Evolutionary conservation across 768 basidiomycete species (phyloP).

Genomic region (Rhodotorula toruloides): DNA sequence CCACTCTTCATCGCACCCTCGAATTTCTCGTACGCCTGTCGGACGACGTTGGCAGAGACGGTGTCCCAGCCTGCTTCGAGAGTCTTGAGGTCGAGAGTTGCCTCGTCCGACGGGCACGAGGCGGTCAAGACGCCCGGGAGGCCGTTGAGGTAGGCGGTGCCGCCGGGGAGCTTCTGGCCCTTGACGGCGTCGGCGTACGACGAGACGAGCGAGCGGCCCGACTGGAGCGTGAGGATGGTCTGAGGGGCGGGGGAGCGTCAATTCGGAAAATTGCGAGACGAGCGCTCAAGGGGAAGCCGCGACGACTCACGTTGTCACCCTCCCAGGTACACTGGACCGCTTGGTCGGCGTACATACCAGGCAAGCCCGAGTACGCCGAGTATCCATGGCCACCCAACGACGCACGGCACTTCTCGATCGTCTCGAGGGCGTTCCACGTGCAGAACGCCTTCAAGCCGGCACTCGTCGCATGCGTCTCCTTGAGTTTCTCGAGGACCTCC

Average conservation of each 20-base stretch:
- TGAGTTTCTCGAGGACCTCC: slow-evolving; percentile 50
- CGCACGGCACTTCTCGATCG: slow-evolving; percentile 51
- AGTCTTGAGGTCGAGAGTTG: slow-evolving; percentile 45
- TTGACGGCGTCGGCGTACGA: slow-evolving; percentile 45
- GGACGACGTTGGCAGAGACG: slow-evolving; percentile 49
- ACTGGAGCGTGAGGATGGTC: slow-evolving; percentile 41
- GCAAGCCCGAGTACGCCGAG: slow-evolving; percentile 45
- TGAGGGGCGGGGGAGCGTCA: background rate
- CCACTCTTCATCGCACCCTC: slow-evolving; percentile 45
- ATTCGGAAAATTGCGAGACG: background rate
- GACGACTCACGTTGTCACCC: slow-evolving; percentile 47
- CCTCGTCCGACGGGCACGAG: slow-evolving; percentile 41
- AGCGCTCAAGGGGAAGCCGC: background rate
- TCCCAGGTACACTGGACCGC: slow-evolving; percentile 52
- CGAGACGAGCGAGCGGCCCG: slow-evolving; percentile 38
- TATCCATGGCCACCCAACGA: slow-evolving; percentile 51
- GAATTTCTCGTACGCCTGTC: slow-evolving; percentile 49
- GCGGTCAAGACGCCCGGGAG: slow-evolving; percentile 42
- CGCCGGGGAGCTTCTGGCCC: slow-evolving; percentile 47
- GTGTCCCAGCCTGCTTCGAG: slow-evolving; percentile 49
- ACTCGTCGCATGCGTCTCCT: slow-evolving; percentile 51
- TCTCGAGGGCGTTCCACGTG: slow-evolving; percentile 51
- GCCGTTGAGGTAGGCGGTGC: slow-evolving; percentile 49
- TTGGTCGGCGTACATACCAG: slow-evolving; percentile 48
- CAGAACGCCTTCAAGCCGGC: slow-evolving; percentile 52